Evolutionary conservation across 2,329 filamentous ascomycete species (phyloP).

Genomic region (Sclerotinia minor): DNA sequence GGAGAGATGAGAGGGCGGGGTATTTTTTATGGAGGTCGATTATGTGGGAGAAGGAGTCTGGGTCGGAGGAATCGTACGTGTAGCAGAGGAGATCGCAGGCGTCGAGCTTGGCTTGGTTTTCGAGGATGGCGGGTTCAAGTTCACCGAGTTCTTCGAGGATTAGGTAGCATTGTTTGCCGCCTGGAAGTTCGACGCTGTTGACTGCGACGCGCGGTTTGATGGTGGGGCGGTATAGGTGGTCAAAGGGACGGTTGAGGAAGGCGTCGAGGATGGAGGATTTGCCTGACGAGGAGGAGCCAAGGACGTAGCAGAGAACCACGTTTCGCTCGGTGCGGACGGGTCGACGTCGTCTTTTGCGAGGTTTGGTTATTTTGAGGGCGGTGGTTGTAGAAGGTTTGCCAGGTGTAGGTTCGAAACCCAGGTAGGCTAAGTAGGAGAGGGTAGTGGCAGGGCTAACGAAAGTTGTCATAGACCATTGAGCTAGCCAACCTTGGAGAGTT

Average conservation of each 20-base stretch:
- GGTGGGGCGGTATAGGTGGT: slow-evolving; percentile 81
- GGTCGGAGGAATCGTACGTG: slow-evolving; percentile 94
- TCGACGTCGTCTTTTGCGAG: slow-evolving; percentile 78
- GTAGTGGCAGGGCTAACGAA: slow-evolving; percentile 95
- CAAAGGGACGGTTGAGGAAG: slow-evolving; percentile 87
- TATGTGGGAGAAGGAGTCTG: slow-evolving; percentile 92
- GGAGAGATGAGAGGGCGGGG: slow-evolving; percentile 82
- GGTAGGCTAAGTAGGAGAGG: slow-evolving; percentile 90
- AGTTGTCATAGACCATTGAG: slow-evolving; percentile 99
- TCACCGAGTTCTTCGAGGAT: slow-evolving; percentile 95
- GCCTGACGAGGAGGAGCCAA: slow-evolving; percentile 82
- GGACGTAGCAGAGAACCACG: slow-evolving; percentile 88
- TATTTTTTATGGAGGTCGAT: slow-evolving; percentile 76
- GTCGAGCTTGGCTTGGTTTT: slow-evolving; percentile 86
- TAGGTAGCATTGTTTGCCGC: slow-evolving; percentile 94
- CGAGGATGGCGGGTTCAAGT: slow-evolving; percentile 89
- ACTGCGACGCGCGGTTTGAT: slow-evolving; percentile 93
- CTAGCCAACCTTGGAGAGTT: slow-evolving; percentile 95
- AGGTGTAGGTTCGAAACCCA: slow-evolving; percentile 85
- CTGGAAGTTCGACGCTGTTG: slow-evolving; percentile 93
- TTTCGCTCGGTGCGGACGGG: slow-evolving; percentile 88
- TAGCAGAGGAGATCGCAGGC: slow-evolving; percentile 94
- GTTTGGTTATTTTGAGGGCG: slow-evolving; percentile 88
- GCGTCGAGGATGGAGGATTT: slow-evolving; percentile 90
- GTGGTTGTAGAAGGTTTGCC: slow-evolving; percentile 76